Evolutionary conservation across 371 early-diverging fungal genomes (phyloP), one percentile per base, ranked within the genome.

Genomic region (Dichotomocladium elegans): DNA sequence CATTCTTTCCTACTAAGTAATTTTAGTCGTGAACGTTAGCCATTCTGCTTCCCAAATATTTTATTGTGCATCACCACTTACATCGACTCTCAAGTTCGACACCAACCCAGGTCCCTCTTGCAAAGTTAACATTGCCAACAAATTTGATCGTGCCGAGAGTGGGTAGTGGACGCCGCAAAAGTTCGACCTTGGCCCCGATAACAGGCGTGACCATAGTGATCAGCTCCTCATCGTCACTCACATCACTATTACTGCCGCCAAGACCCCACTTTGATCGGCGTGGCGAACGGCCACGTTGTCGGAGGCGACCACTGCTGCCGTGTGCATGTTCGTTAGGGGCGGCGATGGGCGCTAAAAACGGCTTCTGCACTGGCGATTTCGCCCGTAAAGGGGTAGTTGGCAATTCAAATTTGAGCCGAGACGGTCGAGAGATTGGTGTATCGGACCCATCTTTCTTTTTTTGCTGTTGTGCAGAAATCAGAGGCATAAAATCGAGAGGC

Each of bases 31-130:
- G n/a, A n/a, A n/a, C n/a, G n/a, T n/a, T n/a, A n/a, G n/a, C n/a
- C n/a, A n/a, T n/a, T 51, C n/a, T 24, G 11, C 9, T 43, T 8
- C 14, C 46, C 55, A 54, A 57, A 66, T 63, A 52, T 56, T 63
- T 44, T 28, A 58, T 15, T 41, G 29, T 40, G 22, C 21, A n/a
- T 22, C 9, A 9, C 34, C 10, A 58, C 64, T 63, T 68, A 74
- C 74, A 55, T 54, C 76, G 51, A 41, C 60, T 58, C 24, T 77
- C 71, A 8, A 77, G 55, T 46, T 77, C 77, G 26, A 77, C 51
- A 21, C 77, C 77, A 30, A 71, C 69, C 67, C 67, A 77, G 9
- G 61, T 67, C 5, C 77, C 77, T 22, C 69, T 68, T 35, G 71
- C 66, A 56, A 71, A 73, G 0, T 55, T 54, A 1, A 77, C 71